Evolutionary conservation across 2,329 filamentous ascomycete species (phyloP).

Genomic region (Furcasterigmium sp.): DNA sequence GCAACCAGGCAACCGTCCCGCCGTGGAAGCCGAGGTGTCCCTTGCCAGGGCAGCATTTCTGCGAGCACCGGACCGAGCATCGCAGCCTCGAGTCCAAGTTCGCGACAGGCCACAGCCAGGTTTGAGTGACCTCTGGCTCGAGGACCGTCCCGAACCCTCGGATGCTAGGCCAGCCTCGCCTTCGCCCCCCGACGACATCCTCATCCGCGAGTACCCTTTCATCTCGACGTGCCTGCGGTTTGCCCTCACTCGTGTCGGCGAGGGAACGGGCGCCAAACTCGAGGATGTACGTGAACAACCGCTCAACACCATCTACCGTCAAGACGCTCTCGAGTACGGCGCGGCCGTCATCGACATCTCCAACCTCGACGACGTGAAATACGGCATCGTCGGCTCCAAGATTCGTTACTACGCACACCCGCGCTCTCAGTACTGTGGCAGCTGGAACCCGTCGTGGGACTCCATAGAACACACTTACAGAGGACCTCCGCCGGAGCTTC

Average conservation of each 20-base stretch:
- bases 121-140: background rate
- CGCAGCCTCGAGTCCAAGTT: background rate
- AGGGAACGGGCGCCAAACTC: background rate
- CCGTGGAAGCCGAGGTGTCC: constrained; percentile 3
- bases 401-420: too few species aligned
- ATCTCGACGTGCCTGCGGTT: constrained; percentile 4
- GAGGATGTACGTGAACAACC: constrained; percentile 5
- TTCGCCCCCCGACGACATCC: background rate
- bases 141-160: too few species aligned
- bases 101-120: background rate
- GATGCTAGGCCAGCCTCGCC: background rate
- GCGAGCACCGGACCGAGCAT: too few species aligned
- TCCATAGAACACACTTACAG: too few species aligned
- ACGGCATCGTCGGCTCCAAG: too few species aligned
- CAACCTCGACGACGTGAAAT: background rate
- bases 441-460: too few species aligned
- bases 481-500: background rate
- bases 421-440: too few species aligned
- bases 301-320: constrained; percentile 1
- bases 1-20: constrained; percentile 1
- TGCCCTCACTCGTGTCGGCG: background rate
- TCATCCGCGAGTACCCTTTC: constrained; percentile 4
- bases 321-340: constrained; percentile 3
- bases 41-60: background rate
- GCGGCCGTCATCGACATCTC: constrained; percentile 3